Base-by-base conservation (phyloP, 1,284 basidiomycete genomes). In the Butyriboletus appendiculatus region DNA sequence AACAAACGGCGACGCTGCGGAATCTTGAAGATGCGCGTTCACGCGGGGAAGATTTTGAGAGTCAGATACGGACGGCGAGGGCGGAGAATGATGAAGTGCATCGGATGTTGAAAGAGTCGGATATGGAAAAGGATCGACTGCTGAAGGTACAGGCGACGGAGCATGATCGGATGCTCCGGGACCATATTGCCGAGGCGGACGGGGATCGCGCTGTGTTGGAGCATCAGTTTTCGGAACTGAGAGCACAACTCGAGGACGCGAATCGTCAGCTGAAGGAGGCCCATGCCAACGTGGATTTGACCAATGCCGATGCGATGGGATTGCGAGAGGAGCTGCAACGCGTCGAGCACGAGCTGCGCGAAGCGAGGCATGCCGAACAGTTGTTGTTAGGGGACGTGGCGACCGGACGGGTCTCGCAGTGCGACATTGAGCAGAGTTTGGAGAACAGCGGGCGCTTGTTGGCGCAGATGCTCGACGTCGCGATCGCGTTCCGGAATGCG, bases 191-290 rank as follows among this genome's bases (percentile, higher is more conserved):
- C 2, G 94, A 96, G 68, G 91, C 94, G 8, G 92, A 96, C 64
- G 93, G 92, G 0, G 93, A 96, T 71, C 82, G 93, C 16, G 92
- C 92, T 0, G 90, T 96, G 5, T 76, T 96, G 47, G 92, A 95
- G 67, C 86, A 93, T 54, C 89, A 94, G 68, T 90, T 93, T 68
- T 83, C 85, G 39, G 90, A 92, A 57, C 75, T 92, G 28, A 83
- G 83, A 52, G 86, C 82, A 1, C 77, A 78, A 12, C 71, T 85
- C 51, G 86, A 88, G 54, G 76, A 81, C 48, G 75, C 77, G 14
- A 79, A 82, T 50, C 76, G 80, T 12, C 81, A 85, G 59, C 68
- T 87, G 30, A 86, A 86, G 67, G 85, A 88, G 40, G 72, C 81
- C 10, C 76, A 75, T 9, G 72, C 81, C 0, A 81, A 85, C 53